phyloP scores from a whole-genome alignment of 345 rosid species.

The Heritiera fomes region DNA sequence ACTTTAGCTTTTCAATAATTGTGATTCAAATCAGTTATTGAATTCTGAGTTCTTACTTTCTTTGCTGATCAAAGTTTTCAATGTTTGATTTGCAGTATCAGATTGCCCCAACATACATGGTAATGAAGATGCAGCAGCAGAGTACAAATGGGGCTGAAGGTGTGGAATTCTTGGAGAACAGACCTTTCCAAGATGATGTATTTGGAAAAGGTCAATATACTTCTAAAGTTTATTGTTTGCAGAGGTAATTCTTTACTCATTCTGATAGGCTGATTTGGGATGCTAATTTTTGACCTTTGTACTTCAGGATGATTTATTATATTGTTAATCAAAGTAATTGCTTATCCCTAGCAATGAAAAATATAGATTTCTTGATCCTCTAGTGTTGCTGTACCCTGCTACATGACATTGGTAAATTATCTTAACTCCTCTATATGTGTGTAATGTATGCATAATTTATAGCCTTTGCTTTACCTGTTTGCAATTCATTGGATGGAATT shows the following conservation, averaged over 20 bases:
- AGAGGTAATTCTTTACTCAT: slow-evolving; percentile 39
- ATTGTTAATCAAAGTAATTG: neutral
- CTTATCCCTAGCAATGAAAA: neutral
- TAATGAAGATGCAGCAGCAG: slow-evolving; percentile 67
- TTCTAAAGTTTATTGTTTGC: slow-evolving; percentile 55
- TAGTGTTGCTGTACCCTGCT: neutral
- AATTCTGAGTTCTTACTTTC: neutral
- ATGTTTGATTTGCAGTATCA: slow-evolving; percentile 52
- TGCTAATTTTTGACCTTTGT: slow-evolving; percentile 1
- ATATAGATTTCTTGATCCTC: neutral
- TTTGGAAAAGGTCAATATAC: slow-evolving; percentile 57
- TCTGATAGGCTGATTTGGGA: neutral
- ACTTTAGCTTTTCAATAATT: neutral
- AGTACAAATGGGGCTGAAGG: slow-evolving; percentile 54
- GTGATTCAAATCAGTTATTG: neutral
- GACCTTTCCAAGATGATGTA: slow-evolving; percentile 41
- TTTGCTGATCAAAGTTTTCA: neutral
- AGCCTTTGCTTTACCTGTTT: neutral
- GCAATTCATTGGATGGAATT: too few relatives aligned
- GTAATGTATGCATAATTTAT: neutral
- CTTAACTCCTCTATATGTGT: too few relatives aligned
- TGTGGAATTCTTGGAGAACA: slow-evolving; percentile 54
- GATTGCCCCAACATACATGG: slow-evolving; percentile 64
- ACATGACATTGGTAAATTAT: too few relatives aligned
- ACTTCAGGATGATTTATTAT: neutral